Evolutionary conservation across 2,329 filamentous ascomycete species (phyloP), one percentile per base, ranked within the genome.

Genomic region (Penicillium expansum): DNA sequence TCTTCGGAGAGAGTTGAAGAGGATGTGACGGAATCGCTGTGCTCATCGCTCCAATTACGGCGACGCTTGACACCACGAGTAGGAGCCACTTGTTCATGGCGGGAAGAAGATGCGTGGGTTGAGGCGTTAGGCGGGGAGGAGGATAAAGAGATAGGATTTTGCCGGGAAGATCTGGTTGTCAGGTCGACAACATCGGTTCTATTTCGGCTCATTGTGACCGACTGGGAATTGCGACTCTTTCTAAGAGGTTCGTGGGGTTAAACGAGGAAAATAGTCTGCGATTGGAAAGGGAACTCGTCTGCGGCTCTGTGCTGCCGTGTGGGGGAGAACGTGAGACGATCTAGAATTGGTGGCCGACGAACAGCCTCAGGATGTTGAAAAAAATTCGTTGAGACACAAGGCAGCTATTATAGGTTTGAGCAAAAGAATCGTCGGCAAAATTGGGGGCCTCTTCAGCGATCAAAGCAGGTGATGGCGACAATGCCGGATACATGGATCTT

Each of bases 61-160:
- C 57, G 56, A 30, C 64, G 63, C 48, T 67, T 67, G 11, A 50
- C 16, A 4, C 62, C 62, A 7, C 49, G 50, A 22, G 49, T 8
- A 30, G 13, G 4, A 35, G 8, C 9, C 4, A 16, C 20, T 5
- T 55, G 33, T n/a, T 4, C 27, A 27, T n/a, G 29, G 20, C 10
- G 32, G 24, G 35, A 32, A 8, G 47, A 56, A 5, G 56, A 13
- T 10, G 53, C 45, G 2, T 41, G 24, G 5, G 45, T 38, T 7
- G 43, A 32, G 11, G 39, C 22, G 20, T 30, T 20, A 18, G 30
- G 39, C 4, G 60, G 60, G 24, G 50, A 41, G n/a, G 48, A 54
- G 37, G 48, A 22, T 11, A 43, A n/a, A n/a, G 29, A 14, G 18
- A 43, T 50, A 9, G 47, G 37, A 7, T 22, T 54, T 27, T 20